These are phyloP conservation scores for Cercophora samala DNA, from an alignment of 495 filamentous ascomycete genomes.

Conservation along the genomic window DNA sequence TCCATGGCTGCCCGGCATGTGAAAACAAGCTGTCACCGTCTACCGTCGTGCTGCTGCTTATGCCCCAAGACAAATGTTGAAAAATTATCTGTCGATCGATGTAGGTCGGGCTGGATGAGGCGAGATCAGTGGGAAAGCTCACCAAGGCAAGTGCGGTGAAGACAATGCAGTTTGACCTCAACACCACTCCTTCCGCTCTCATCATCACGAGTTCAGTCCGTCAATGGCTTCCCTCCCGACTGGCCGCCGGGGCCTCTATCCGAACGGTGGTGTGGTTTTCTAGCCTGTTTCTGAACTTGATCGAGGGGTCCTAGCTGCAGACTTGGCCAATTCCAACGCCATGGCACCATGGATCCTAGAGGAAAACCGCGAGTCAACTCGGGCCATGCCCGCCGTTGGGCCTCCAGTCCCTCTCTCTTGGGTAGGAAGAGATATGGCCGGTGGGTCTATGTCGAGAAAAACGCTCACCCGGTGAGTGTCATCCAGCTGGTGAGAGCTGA, in stretches of 20 bases:
- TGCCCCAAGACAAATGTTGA: too few relatives aligned
- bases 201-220: not conserved
- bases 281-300: not conserved
- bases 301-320: not conserved
- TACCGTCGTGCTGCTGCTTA: too few relatives aligned
- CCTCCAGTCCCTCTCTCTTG: not conserved
- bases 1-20: conserved; percentile 6
- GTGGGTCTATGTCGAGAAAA: not conserved
- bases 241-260: not conserved
- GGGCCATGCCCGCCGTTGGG: not conserved
- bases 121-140: not conserved
- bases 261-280: not conserved
- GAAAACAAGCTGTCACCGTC: not conserved
- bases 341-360: not conserved
- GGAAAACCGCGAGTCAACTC: not conserved
- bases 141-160: too few relatives aligned
- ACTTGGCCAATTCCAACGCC: not conserved
- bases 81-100: conserved; percentile 7
- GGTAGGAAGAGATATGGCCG: not conserved
- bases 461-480: not conserved
- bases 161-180: not conserved
- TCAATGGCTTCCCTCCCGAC: not conserved
- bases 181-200: not conserved
- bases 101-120: not conserved
- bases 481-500: not conserved